Evolutionary conservation across 441 rosid genomes (phyloP).

Genomic region (Hura crepitans): DNA sequence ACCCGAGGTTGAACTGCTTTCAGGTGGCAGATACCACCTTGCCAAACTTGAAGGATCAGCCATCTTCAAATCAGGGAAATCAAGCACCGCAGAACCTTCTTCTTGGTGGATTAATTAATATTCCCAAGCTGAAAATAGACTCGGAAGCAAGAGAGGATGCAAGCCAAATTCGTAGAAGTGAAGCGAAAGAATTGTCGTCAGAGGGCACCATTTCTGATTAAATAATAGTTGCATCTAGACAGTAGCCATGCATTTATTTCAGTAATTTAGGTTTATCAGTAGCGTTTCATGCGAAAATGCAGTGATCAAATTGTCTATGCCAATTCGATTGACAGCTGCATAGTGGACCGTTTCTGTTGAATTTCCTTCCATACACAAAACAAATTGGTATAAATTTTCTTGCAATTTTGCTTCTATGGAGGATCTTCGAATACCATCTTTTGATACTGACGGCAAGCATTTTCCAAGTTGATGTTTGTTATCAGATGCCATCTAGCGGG

Average conservation of each 20-base stretch:
- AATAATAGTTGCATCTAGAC: neutral
- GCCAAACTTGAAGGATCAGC: neutral
- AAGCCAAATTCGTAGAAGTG: neutral
- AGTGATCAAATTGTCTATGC: neutral
- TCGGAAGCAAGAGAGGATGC: neutral
- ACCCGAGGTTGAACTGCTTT: neutral
- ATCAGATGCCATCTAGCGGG: neutral
- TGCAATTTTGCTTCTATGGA: neutral
- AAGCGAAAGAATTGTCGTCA: neutral
- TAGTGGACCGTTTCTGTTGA: no score
- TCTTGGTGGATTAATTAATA: slow-evolving; percentile 11
- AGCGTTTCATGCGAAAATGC: neutral
- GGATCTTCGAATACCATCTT: neutral
- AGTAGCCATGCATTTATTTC: no score
- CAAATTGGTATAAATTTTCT: no score
- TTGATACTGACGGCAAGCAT: neutral
- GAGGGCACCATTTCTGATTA: slow-evolving; percentile 17
- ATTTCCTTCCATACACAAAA: no score
- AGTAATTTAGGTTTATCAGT: neutral
- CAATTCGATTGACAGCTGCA: no score
- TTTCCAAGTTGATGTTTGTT: neutral
- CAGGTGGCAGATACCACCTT: neutral
- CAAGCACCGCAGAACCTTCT: neutral
- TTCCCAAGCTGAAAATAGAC: neutral
- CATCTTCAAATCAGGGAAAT: neutral